These are phyloP conservation scores for Saccharomyces hybrid DNA, from an alignment of 1,139 yeast genomes.

Conservation along the genomic window DNA sequence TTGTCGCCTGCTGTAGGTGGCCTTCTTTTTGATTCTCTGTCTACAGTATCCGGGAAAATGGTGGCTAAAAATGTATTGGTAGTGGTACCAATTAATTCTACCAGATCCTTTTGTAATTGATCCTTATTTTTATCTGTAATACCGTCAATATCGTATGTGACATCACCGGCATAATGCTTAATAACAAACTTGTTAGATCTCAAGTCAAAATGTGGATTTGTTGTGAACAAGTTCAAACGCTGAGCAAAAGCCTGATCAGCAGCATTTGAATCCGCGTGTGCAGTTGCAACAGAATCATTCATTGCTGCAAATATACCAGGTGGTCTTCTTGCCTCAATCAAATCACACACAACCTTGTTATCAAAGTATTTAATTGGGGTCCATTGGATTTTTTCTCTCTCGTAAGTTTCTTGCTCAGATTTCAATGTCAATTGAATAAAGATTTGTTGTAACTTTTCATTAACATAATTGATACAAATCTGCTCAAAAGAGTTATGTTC, in stretches of 20 bases:
- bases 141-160: conserved; percentile 78
- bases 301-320: conserved; percentile 96
- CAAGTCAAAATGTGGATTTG: conserved; percentile 82
- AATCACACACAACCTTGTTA: conserved; percentile 93
- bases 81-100: conserved; percentile 71
- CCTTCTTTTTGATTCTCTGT: conserved; percentile 68
- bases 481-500: conserved; percentile 97
- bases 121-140: conserved; percentile 98
- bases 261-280: conserved; percentile 95
- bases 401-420: conserved; percentile 96
- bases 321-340: conserved; percentile 90
- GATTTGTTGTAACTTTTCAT: conserved; percentile 94
- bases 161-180: conserved; percentile 98
- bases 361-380: conserved; percentile 95
- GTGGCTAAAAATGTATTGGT: conserved; percentile 56
- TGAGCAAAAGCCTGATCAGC: conserved; percentile 97
- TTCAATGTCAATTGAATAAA: conserved; percentile 91
- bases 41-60: conserved; percentile 71
- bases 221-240: conserved; percentile 75
- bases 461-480: conserved; percentile 92
- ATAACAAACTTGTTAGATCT: conserved; percentile 83
- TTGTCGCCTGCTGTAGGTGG: conserved; percentile 98
- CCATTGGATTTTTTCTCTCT: conserved; percentile 93
- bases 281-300: conserved; percentile 96
- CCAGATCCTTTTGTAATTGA: conserved; percentile 79